Percentiles rank a stretch among this genome's conserved stretches.
Evolutionary conservation across 345 rosid species (phyloP).

Genomic region (Barbarea vulgaris): DNA sequence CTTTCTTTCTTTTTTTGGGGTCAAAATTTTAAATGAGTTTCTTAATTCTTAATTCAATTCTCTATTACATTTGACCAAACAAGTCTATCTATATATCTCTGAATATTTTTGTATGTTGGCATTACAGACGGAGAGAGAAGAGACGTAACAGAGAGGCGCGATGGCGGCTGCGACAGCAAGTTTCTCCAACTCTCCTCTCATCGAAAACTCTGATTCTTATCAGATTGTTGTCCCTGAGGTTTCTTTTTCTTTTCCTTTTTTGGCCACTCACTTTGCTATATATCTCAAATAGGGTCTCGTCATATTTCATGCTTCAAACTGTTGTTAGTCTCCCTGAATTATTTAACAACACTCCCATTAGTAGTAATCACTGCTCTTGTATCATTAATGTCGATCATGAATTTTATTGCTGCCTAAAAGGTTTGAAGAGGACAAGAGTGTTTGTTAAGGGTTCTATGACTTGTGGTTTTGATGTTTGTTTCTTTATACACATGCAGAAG

Average conservation of each 20-base stretch:
- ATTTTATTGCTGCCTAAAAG: not conserved
- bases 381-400: not conserved
- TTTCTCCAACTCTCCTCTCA: constrained; percentile 62
- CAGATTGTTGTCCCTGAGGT: constrained; percentile 86
- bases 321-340: not conserved
- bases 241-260: constrained; percentile 1
- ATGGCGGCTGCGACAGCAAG: constrained; percentile 49
- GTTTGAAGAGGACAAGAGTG: not conserved
- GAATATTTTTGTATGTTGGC: not conserved
- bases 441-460: constrained; percentile 5
- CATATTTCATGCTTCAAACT: not conserved
- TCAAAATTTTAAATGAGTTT: constrained; percentile 1
- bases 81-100: not conserved
- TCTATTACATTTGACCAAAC: constrained; percentile 14
- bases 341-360: not conserved
- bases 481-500: constrained; percentile 48
- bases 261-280: not conserved
- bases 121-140: not conserved
- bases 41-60: not conserved
- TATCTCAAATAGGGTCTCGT: not conserved
- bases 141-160: not conserved
- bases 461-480: constrained; percentile 18
- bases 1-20: too few relatives aligned
- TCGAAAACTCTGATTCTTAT: constrained; percentile 46
- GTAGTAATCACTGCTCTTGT: not conserved